Evolutionary conservation across 2,329 filamentous ascomycete species (phyloP), one percentile per base, ranked within the genome.

Genomic region (Dactylellina sp.): DNA sequence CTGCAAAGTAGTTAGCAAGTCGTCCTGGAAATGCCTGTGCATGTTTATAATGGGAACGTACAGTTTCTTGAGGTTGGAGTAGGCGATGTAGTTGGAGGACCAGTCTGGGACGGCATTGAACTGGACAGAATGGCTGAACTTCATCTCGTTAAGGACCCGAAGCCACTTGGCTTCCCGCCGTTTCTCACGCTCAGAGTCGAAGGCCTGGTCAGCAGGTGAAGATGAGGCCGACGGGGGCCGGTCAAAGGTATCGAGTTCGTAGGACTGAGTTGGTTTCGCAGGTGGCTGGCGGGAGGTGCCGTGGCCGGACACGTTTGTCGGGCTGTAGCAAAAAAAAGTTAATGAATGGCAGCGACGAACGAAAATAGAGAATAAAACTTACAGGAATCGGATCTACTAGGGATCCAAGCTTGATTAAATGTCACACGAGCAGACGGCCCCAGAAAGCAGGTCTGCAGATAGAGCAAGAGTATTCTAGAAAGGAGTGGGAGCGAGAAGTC

Each of bases 21-120:
- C 35, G 55, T 49, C 11, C 52, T 16, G 18, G 18, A 28, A 14
- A 59, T 32, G 1, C 14, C 24, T 53, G n/a, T 6, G 35, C 24
- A 22, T 7, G 16, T 5, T 37, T 9, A 44, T 7, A 28, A 40
- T 28, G 37, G 20, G 37, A 16, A 20, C 91, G 80, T 82, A 96
- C 92, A 97, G 87, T 85, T 99, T 99, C 86, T 99, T 99, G 78
- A 99, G 87, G 80, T 97, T 98, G 84, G 93, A 97, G 83, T 99
- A 99, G 74, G 93, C 91, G 80, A 99, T 96, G 82, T 99, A 99
- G 82, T 98, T 89, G 79, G 89, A 93, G 84, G 92, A 97, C 95
- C 95, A 99, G 83, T 99, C 95, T n/a, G 95, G 95, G 78, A 99
- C 95, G 76, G 95, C 93, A 84, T 99, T 99, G 84, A 99, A 99